phyloP scores from a whole-genome alignment of 2,329 filamentous ascomycete genomes.

The Talaromyces sp. region DNA sequence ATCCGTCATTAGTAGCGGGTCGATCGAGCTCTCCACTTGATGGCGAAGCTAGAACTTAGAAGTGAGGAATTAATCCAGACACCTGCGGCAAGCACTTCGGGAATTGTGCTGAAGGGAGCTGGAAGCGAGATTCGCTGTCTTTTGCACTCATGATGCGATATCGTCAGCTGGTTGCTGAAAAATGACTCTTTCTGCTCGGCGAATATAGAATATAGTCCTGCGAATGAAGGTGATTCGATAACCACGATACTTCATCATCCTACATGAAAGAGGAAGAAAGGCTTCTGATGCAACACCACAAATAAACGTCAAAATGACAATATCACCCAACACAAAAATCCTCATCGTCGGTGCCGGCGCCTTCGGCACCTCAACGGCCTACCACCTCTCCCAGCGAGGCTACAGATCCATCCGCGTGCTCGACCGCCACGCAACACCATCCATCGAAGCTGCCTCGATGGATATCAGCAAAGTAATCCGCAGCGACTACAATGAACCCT shows the following conservation, averaged over 20 bases:
- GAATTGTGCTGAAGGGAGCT: constrained; percentile 14
- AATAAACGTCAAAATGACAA: background rate
- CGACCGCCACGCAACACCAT: constrained; percentile 55
- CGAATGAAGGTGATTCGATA: background rate
- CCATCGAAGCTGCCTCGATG: constrained; percentile 61
- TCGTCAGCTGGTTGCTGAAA: background rate
- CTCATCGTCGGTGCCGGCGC: constrained; percentile 65
- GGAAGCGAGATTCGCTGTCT: constrained; percentile 9
- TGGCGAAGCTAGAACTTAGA: background rate
- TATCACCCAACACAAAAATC: constrained; percentile 24
- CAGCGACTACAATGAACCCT: constrained; percentile 64
- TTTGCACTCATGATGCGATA: background rate
- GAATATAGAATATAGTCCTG: background rate
- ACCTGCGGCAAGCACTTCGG: background rate
- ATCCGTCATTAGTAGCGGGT: background rate
- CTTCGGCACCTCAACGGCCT: constrained; percentile 66
- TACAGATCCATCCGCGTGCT: constrained; percentile 55
- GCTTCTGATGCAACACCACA: background rate
- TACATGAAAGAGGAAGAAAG: background rate
- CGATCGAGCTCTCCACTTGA: background rate
- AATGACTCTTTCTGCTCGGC: background rate
- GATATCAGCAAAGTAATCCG: constrained; percentile 73
- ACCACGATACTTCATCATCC: background rate
- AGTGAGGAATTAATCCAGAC: background rate
- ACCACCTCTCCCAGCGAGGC: constrained; percentile 57